Percentiles rank a stretch among this genome's conserved stretches.
Evolutionary conservation across 352 stramenopile genomes (phyloP).

Genomic region (Phytophthora crassamura): DNA sequence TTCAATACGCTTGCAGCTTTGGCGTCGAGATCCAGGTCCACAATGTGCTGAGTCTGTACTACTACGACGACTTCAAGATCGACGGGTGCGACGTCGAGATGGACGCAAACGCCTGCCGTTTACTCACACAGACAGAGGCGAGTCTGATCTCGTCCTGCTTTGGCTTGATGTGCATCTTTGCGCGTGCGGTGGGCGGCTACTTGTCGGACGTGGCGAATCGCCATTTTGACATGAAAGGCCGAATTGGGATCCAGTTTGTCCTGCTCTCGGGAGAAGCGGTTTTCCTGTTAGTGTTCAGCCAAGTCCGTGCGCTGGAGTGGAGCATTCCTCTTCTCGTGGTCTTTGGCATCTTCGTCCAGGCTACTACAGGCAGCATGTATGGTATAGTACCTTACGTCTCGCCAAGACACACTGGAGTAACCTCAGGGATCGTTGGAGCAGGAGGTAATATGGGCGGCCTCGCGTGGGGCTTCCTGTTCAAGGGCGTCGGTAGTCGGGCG

Average conservation of each 20-base stretch:
- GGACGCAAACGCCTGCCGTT: conserved; percentile 26
- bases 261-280: conserved; percentile 72
- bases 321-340: conserved; percentile 83
- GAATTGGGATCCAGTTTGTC: conserved; percentile 72
- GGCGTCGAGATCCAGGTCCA: conserved; percentile 95
- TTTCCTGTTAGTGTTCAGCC: conserved; percentile 85
- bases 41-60: conserved; percentile 92
- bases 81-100: conserved; percentile 40
- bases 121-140: conserved; percentile 43
- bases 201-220: conserved; percentile 79
- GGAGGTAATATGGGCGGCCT: conserved; percentile 58
- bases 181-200: conserved; percentile 83
- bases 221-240: conserved; percentile 42
- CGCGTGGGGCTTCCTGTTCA: conserved; percentile 60
- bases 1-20: conserved; percentile 94
- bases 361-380: conserved; percentile 49
- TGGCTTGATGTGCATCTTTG: conserved; percentile 94
- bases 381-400: conserved; percentile 66
- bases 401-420: conserved; percentile 44
- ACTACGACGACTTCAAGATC: conserved; percentile 84
- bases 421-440: conserved; percentile 57
- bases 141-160: conserved; percentile 91
- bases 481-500: conserved; percentile 34
- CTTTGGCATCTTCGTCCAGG: conserved; percentile 87
- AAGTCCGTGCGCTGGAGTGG: conserved; percentile 44